Conservation (phyloP, 169 alveolate species). For the Eimeria acervulina region DNA sequence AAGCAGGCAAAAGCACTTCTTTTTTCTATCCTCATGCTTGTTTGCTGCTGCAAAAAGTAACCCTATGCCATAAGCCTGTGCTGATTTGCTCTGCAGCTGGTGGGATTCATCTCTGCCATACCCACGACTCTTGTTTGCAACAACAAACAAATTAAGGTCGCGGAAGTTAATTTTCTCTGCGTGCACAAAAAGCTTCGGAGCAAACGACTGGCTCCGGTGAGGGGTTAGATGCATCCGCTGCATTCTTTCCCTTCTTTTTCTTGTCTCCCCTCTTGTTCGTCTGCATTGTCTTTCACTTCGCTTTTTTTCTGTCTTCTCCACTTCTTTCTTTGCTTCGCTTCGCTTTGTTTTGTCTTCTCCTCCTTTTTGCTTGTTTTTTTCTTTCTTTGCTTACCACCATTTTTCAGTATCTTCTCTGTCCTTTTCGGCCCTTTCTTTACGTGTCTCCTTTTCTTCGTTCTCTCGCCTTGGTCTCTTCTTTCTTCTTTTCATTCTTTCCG, state of each 20-base stretch:
- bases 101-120: constrained; percentile 85
- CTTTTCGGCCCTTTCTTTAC: no score
- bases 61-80: background rate
- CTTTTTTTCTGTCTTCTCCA: background rate
- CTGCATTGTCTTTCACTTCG: background rate
- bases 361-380: no score
- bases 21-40: no score
- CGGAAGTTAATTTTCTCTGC: constrained; percentile 98
- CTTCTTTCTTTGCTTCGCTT: background rate
- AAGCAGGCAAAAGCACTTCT: no score
- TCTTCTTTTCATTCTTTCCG: no score
- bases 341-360: background rate
- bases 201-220: constrained; percentile 96
- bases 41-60: no score
- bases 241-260: no score
- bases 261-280: no score
- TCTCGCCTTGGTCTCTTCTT: no score
- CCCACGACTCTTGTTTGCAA: constrained; percentile 59
- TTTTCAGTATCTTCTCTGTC: no score
- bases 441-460: background rate
- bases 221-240: background rate
- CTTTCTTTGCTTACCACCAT: no score
- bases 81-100: constrained; percentile 72
- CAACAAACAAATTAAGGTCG: constrained; percentile 88
- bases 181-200: constrained; percentile 98